These are phyloP conservation scores for Ganoderma resinaceum DNA, from an alignment of 1,284 basidiomycete species.

Conservation along the genomic window DNA sequence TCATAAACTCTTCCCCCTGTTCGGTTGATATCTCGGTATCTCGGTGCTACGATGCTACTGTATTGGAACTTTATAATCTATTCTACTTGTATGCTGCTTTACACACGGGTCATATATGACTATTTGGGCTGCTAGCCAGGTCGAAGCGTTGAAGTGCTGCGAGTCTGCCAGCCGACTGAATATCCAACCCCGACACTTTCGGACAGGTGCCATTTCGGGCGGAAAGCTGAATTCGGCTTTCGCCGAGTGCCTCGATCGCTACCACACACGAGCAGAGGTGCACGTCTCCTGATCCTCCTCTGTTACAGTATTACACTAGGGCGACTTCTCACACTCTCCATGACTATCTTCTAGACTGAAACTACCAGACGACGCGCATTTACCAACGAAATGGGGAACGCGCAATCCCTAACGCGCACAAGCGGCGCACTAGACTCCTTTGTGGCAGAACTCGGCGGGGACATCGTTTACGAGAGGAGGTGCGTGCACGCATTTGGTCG, in stretches of 20 bases:
- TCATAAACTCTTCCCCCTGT: background rate
- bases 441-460: constrained; percentile 85
- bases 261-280: no score
- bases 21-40: background rate
- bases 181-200: background rate
- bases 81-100: background rate
- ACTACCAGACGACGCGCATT: background rate
- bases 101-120: background rate
- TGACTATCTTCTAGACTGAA: background rate
- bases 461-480: constrained; percentile 93
- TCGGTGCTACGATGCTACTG: background rate
- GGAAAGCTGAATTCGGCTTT: background rate
- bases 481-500: constrained; percentile 41
- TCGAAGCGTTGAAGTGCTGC: background rate
- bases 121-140: background rate
- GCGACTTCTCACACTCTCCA: background rate
- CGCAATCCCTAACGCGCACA: constrained; percentile 72
- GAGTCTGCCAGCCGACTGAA: no score
- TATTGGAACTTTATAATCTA: background rate
- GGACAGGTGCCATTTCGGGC: background rate
- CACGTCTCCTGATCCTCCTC: no score
- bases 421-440: constrained; percentile 88
- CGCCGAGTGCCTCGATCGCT: background rate
- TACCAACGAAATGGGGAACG: constrained; percentile 64
- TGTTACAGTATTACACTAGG: background rate